phyloP scores from a whole-genome alignment of 768 basidiomycete genomes.

The Basidioascus undulatus region DNA sequence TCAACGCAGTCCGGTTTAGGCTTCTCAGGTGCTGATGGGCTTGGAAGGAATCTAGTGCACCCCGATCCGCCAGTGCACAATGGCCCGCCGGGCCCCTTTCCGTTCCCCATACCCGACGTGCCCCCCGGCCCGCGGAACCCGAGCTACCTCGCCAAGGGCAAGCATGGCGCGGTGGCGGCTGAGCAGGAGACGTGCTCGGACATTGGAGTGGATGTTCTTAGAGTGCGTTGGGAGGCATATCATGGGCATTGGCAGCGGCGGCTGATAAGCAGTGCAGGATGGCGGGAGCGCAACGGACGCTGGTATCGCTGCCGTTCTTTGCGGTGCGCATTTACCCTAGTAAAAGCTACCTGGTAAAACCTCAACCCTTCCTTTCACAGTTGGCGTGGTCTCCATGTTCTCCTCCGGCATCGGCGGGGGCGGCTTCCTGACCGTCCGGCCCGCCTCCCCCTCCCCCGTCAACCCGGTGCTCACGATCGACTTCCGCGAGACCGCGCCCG shows the following conservation, averaged over 20 bases:
- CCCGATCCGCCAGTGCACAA: too few species aligned
- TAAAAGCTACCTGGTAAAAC: too few species aligned
- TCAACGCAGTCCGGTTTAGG: too few species aligned
- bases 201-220: constrained; percentile 51
- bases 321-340: constrained; percentile 23
- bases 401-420: constrained; percentile 34
- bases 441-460: constrained; percentile 23
- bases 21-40: too few species aligned
- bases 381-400: constrained; percentile 52
- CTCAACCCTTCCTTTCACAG: constrained; percentile 2
- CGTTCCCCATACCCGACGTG: constrained; percentile 10
- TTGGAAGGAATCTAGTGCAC: constrained; percentile 3
- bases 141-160: constrained; percentile 34
- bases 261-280: constrained; percentile 17
- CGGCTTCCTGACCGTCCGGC: constrained; percentile 60
- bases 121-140: constrained; percentile 24
- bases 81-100: too few species aligned
- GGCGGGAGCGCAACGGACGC: constrained; percentile 87
- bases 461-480: constrained; percentile 27
- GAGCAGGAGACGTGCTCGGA: constrained; percentile 70
- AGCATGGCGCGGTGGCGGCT: constrained; percentile 63
- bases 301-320: constrained; percentile 51
- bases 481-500: constrained; percentile 71
- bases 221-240: constrained; percentile 19
- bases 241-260: too few species aligned